Evolutionary conservation across 306 rosid genomes (phyloP).

Genomic region (Pyrus betulifolia): DNA sequence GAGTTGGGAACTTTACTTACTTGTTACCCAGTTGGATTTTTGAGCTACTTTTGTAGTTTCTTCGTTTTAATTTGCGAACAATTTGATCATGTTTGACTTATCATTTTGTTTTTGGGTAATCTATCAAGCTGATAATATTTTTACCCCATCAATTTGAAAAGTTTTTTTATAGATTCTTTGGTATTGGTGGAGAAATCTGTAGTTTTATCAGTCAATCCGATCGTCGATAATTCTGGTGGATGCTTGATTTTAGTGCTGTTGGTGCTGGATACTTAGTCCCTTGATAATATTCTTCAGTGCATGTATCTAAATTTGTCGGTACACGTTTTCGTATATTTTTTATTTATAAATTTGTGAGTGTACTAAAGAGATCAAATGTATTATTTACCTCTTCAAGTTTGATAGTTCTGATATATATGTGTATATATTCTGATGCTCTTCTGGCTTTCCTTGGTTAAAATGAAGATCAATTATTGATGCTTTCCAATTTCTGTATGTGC

Average conservation of each 20-base stretch:
- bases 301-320: neutral
- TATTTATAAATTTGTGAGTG: neutral
- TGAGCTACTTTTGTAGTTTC: slow-evolving; percentile 8
- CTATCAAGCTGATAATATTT: neutral
- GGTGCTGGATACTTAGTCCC: neutral
- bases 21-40: slow-evolving; percentile 10
- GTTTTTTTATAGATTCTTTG: neutral
- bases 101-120: neutral
- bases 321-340: neutral
- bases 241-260: neutral
- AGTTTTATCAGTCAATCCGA: neutral
- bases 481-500: neutral
- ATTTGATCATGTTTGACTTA: neutral
- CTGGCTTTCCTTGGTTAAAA: neutral
- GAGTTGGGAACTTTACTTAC: slow-evolving; percentile 30
- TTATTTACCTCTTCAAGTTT: neutral
- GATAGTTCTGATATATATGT: neutral
- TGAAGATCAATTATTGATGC: neutral
- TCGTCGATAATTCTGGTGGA: neutral
- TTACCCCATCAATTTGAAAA: neutral
- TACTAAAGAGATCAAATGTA: neutral
- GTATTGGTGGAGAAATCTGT: neutral
- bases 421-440: neutral
- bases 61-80: neutral
- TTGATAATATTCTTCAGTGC: neutral